Percentiles rank a stretch among this genome's conserved stretches.
Conservation (phyloP, 2,329 filamentous ascomycete genomes). For the Talaromyces sp. region DNA sequence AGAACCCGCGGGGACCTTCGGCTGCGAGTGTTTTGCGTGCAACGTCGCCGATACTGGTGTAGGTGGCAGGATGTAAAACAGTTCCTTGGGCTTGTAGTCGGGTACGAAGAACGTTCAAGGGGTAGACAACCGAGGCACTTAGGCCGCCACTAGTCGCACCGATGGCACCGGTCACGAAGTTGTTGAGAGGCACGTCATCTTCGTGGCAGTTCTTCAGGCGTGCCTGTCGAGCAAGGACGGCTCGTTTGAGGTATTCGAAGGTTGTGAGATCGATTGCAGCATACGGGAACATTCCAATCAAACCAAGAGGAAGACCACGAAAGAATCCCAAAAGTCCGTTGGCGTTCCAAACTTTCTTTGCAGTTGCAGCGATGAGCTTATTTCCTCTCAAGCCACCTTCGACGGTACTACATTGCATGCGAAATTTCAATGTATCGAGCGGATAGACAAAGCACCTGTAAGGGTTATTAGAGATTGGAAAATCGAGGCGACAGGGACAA, state of each 20-base stretch:
- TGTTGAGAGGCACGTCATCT: constrained; percentile 78
- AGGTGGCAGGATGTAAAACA: constrained; percentile 84
- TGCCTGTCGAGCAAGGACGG: constrained; percentile 71
- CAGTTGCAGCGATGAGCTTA: constrained; percentile 77
- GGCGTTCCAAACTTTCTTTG: constrained; percentile 79
- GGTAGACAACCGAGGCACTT: constrained; percentile 92
- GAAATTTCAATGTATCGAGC: constrained; percentile 70
- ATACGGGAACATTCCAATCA: constrained; percentile 97
- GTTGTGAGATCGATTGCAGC: constrained; percentile 95
- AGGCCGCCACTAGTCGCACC: constrained; percentile 90
- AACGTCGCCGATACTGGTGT: constrained; percentile 89
- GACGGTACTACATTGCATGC: constrained; percentile 93
- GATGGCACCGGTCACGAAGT: constrained; percentile 82
- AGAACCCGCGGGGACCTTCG: constrained; percentile 83
- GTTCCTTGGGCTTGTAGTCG: constrained; percentile 93
- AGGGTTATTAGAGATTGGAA: constrained; percentile 25
- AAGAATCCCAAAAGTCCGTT: constrained; percentile 79
- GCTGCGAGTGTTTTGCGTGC: constrained; percentile 77
- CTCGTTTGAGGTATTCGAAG: constrained; percentile 87
- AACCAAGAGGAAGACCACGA: constrained; percentile 88
- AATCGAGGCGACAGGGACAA: neutral
- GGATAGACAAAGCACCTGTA: constrained; percentile 86
- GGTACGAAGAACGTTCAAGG: constrained; percentile 89
- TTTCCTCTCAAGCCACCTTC: constrained; percentile 82
- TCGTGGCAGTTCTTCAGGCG: constrained; percentile 71